Percentiles rank a stretch among this genome's conserved stretches.
phyloP scores from a whole-genome alignment of 768 basidiomycete genomes.

The Mycena pura region DNA sequence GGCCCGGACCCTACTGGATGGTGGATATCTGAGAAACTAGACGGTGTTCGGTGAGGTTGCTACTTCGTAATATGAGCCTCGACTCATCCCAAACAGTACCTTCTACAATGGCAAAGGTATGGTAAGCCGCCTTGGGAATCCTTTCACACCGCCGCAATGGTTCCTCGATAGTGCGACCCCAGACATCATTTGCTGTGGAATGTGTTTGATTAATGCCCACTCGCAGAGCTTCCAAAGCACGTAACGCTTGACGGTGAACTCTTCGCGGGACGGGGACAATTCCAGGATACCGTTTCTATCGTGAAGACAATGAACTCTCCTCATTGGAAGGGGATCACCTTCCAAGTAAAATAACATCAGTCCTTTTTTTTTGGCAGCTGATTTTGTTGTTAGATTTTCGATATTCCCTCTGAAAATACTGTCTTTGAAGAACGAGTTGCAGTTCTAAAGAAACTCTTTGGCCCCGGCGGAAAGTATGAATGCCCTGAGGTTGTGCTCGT shows the following conservation, averaged over 20 bases:
- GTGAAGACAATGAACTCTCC: conserved; percentile 65
- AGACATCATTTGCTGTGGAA: not conserved
- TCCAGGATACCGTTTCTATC: conserved; percentile 64
- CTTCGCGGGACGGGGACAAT: conserved; percentile 62
- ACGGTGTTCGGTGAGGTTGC: conserved; percentile 60
- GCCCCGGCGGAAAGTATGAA: conserved; percentile 50
- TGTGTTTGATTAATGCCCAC: not conserved
- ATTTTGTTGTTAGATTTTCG: conserved; percentile 53
- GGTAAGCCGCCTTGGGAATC: conserved; percentile 63
- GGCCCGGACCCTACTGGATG: conserved; percentile 63
- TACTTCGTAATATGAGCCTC: not conserved
- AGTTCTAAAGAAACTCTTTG: conserved; percentile 53
- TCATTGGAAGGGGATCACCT: conserved; percentile 61
- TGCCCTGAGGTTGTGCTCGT: conserved; percentile 54
- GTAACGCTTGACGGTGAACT: conserved; percentile 66
- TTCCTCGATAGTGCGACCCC: conserved; percentile 57
- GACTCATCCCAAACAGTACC: conserved; percentile 40
- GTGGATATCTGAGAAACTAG: conserved; percentile 69
- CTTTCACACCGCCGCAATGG: conserved; percentile 63
- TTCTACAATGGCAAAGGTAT: conserved; percentile 61
- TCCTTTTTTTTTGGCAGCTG: not conserved
- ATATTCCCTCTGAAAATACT: conserved; percentile 55
- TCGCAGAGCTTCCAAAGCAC: conserved; percentile 58
- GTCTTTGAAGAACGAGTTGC: conserved; percentile 60
- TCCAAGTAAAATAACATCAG: conserved; percentile 51